Percentiles rank a stretch among this genome's conserved stretches.
Evolutionary conservation across 805 yeast species (phyloP).

Genomic region (Saturnispora gosingensis): DNA sequence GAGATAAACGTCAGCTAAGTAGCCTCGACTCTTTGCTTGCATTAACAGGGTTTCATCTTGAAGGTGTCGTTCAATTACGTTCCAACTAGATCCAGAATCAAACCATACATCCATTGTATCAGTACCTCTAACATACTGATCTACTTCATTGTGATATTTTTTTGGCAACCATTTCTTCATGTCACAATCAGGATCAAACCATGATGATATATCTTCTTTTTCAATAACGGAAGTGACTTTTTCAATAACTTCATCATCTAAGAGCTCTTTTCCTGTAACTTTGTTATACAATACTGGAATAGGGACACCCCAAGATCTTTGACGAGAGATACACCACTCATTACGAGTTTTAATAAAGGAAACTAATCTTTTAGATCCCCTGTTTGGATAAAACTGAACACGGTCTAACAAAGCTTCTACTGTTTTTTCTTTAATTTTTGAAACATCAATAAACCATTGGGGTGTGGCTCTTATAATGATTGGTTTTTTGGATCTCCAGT

Average conservation of each 20-base stretch:
- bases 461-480: conserved; percentile 93
- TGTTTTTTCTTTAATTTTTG: conserved; percentile 57
- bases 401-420: conserved; percentile 40
- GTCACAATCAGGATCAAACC: conserved; percentile 48
- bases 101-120: conserved; percentile 99
- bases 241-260: conserved; percentile 46
- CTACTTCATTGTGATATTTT: conserved; percentile 32
- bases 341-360: conserved; percentile 69
- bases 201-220: conserved; percentile 58
- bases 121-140: conserved; percentile 49
- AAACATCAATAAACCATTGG: conserved; percentile 92
- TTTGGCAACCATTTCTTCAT: conserved; percentile 69
- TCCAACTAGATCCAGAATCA: conserved; percentile 95
- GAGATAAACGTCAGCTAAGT: conserved; percentile 71
- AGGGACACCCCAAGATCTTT: conserved; percentile 97
- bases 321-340: conserved; percentile 98
- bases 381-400: conserved; percentile 66
- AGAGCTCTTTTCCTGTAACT: conserved; percentile 53
- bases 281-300: conserved; percentile 72
- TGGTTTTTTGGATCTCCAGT: conserved; percentile 95
- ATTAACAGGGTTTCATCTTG: conserved; percentile 25
- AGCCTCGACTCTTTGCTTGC: conserved; percentile 29
- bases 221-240: conserved; percentile 50
- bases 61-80: conserved; percentile 38
- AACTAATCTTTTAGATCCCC: conserved; percentile 59